Percentiles rank a stretch among this genome's conserved stretches.
phyloP scores from a whole-genome alignment of 1,139 yeast species.

The Candida sojae region DNA sequence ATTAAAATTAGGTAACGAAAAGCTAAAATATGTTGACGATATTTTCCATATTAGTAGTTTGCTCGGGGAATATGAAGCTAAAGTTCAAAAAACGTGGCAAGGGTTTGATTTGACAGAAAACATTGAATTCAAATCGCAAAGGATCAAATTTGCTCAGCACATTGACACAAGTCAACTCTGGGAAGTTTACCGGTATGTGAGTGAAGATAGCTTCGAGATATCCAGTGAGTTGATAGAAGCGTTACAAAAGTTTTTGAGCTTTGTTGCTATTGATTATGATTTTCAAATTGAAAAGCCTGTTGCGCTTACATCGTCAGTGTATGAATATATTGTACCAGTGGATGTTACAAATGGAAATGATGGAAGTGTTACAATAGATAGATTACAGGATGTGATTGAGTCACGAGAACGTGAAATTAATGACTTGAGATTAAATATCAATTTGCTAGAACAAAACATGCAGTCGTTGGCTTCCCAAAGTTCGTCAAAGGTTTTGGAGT shows the following conservation, averaged over 20 bases:
- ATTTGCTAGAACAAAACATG: constrained; percentile 44
- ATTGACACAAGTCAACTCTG: not conserved
- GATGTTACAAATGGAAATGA: not conserved
- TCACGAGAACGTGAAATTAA: constrained; percentile 33
- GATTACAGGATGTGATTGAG: not conserved
- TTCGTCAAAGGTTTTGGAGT: constrained; percentile 14
- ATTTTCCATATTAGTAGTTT: too few species aligned
- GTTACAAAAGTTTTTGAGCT: not conserved
- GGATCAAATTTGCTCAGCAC: not conserved
- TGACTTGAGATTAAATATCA: constrained; percentile 43
- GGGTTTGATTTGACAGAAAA: not conserved
- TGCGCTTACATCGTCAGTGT: not conserved
- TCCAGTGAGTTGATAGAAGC: not conserved
- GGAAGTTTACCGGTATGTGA: not conserved
- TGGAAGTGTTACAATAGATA: not conserved
- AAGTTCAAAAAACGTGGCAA: not conserved
- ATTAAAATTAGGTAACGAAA: not conserved
- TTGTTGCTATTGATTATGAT: not conserved
- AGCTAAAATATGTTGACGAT: not conserved
- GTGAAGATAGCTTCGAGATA: not conserved
- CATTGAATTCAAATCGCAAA: not conserved
- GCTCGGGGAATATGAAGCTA: not conserved
- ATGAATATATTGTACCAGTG: not conserved
- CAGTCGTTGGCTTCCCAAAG: constrained; percentile 28
- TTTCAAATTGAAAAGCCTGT: not conserved